Percentiles rank a stretch among this genome's conserved stretches.
These are phyloP conservation scores for Ganoderma meredithae DNA, from an alignment of 1,284 basidiomycete genomes.

Conservation along the genomic window DNA sequence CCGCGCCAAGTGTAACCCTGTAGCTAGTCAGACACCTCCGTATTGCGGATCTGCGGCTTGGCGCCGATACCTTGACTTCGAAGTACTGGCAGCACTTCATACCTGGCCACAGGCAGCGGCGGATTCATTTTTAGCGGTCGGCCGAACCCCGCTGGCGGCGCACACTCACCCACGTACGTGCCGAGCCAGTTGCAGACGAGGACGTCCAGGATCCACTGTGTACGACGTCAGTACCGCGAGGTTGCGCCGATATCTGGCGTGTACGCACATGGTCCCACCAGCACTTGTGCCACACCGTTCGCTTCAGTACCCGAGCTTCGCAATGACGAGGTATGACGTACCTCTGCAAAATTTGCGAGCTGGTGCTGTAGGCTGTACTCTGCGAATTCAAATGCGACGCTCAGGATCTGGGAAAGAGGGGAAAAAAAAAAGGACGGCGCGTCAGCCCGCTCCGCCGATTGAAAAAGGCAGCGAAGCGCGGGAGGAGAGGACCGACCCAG, in stretches of 20 bases:
- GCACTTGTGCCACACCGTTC: conserved; percentile 58
- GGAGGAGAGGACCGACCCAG: conserved; percentile 60
- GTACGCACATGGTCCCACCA: conserved; percentile 88
- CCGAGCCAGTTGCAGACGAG: conserved; percentile 88
- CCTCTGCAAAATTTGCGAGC: conserved; percentile 84
- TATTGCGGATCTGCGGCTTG: neutral
- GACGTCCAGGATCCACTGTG: conserved; percentile 85
- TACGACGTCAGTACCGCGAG: conserved; percentile 22
- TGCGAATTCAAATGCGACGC: conserved; percentile 84
- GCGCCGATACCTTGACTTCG: conserved; percentile 73
- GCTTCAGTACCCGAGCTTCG: conserved; percentile 17
- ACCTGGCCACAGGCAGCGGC: conserved; percentile 49
- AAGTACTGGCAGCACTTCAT: conserved; percentile 88
- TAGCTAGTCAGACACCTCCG: conserved; percentile 12
- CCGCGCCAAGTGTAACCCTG: conserved; percentile 87
- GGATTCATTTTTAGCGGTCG: conserved; percentile 30
- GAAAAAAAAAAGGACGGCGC: neutral
- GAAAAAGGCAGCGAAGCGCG: conserved; percentile 4
- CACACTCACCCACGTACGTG: conserved; percentile 71
- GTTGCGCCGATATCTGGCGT: conserved; percentile 23
- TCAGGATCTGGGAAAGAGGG: conserved; percentile 73
- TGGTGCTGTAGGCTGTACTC: conserved; percentile 88
- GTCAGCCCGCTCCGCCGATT: conserved; percentile 15
- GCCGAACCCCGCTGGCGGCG: conserved; percentile 19
- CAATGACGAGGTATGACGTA: conserved; percentile 44